Evolutionary conservation across 257 asterid species (phyloP).

Genomic region (Jacaranda mimosifolia): DNA sequence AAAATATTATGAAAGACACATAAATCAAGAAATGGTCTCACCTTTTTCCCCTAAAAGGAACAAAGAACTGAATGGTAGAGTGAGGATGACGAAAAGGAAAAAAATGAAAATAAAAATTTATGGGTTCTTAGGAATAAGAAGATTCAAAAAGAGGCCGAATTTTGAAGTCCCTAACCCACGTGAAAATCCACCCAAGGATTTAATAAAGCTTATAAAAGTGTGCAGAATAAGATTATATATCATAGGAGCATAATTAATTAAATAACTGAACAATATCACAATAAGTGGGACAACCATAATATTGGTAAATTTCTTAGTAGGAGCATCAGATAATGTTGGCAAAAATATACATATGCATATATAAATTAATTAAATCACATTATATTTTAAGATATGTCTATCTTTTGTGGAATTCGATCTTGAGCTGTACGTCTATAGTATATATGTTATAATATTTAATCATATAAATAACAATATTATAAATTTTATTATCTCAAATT

Average conservation of each 20-base stretch:
- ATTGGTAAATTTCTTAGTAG: background rate
- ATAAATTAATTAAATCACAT: too few relatives aligned
- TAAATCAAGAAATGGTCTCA: too few relatives aligned
- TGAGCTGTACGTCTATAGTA: too few relatives aligned
- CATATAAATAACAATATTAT: too few relatives aligned
- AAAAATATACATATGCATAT: background rate
- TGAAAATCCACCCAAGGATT: background rate
- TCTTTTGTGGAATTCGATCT: too few relatives aligned
- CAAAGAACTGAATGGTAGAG: background rate
- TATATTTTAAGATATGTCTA: too few relatives aligned
- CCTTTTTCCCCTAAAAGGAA: background rate
- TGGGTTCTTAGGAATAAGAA: constrained; percentile 1
- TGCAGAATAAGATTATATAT: background rate
- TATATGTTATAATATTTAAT: background rate
- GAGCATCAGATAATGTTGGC: constrained; percentile 1
- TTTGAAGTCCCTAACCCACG: background rate
- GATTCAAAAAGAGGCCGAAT: constrained; percentile 14
- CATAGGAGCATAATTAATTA: background rate
- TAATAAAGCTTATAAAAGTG: background rate
- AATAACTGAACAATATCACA: background rate
- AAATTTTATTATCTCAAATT: too few relatives aligned
- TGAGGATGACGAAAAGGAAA: background rate
- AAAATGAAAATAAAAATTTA: background rate
- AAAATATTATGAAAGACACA: too few relatives aligned
- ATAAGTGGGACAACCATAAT: background rate